Evolutionary conservation across 768 basidiomycete species (phyloP).

Genomic region (Suillus placidus): DNA sequence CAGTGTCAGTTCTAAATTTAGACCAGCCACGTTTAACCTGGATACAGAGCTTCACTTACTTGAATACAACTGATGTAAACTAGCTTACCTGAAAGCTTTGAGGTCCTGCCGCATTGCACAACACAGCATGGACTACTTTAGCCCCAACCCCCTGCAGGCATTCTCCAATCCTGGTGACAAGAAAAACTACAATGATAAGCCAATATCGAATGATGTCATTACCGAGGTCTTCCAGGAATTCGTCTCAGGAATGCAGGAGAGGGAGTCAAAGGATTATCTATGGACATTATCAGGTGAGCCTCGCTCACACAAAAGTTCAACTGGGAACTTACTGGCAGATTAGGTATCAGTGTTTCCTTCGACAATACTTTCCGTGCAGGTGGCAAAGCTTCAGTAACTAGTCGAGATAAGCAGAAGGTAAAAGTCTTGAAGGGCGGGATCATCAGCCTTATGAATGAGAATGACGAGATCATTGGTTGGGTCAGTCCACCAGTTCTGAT

Average conservation of each 20-base stretch:
- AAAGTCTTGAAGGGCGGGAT: slow-evolving; percentile 17
- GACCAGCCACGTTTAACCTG: neutral
- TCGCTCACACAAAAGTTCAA: too few relatives aligned
- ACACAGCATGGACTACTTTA: neutral
- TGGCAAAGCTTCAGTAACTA: slow-evolving; percentile 15
- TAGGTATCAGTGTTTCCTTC: slow-evolving; percentile 14
- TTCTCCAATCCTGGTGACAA: slow-evolving; percentile 5
- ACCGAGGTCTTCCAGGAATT: slow-evolving; percentile 23
- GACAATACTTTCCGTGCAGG: slow-evolving; percentile 22
- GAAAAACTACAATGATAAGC: slow-evolving; percentile 10
- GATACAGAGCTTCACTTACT: slow-evolving; percentile 27
- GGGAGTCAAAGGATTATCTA: slow-evolving; percentile 3
- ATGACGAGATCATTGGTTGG: slow-evolving; percentile 18
- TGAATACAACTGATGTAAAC: slow-evolving; percentile 17
- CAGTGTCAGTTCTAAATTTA: neutral
- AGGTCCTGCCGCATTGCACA: neutral
- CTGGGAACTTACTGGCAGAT: neutral
- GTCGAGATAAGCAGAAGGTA: neutral
- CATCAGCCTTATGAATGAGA: slow-evolving; percentile 20
- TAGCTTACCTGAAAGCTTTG: slow-evolving; percentile 20
- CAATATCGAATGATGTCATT: slow-evolving; percentile 24
- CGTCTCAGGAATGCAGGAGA: neutral
- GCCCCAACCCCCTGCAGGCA: neutral
- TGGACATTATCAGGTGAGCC: neutral
- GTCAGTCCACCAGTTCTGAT: slow-evolving; percentile 7